Evolutionary conservation across 2,329 filamentous ascomycete genomes (phyloP).

Genomic region (Fusarium sp.): DNA sequence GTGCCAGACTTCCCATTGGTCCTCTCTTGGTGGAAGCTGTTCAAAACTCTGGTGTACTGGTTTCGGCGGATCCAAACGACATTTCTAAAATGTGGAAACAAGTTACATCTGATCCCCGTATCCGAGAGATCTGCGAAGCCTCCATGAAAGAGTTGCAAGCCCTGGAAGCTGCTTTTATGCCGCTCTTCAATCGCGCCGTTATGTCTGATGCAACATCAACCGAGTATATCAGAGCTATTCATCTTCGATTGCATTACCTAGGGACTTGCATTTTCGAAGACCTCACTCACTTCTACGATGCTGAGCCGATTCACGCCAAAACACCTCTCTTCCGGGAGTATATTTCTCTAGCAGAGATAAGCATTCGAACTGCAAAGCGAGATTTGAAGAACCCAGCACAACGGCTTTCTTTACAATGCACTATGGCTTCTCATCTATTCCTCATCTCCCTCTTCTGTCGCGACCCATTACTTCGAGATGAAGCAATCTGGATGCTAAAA

Average conservation of each 20-base stretch:
- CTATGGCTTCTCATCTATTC: conserved; percentile 41
- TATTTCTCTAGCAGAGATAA: conserved; percentile 46
- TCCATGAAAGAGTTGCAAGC: conserved; percentile 15
- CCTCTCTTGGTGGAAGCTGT: conserved; percentile 27
- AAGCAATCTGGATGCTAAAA: conserved; percentile 46
- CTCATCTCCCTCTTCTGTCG: conserved; percentile 46
- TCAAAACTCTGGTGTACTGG: background rate
- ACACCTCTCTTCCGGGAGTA: conserved; percentile 49
- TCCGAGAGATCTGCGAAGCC: conserved; percentile 21
- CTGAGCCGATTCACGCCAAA: conserved; percentile 31
- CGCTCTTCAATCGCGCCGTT: conserved; percentile 48
- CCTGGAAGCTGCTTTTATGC: conserved; percentile 47
- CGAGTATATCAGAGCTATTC: conserved; percentile 47
- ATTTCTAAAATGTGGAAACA: conserved; percentile 13
- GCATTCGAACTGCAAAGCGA: conserved; percentile 23
- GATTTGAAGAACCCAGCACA: conserved; percentile 32
- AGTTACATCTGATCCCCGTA: conserved; percentile 12
- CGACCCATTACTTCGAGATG: conserved; percentile 47
- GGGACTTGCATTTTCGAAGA: conserved; percentile 46
- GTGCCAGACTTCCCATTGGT: conserved; percentile 3
- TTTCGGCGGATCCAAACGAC: background rate
- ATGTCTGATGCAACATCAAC: conserved; percentile 42
- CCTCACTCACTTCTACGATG: conserved; percentile 40
- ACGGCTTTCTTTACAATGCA: conserved; percentile 44
- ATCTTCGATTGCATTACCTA: conserved; percentile 48